These are phyloP conservation scores for Aspergillus indologenus DNA, from an alignment of 495 filamentous ascomycete genomes.

Conservation along the genomic window DNA sequence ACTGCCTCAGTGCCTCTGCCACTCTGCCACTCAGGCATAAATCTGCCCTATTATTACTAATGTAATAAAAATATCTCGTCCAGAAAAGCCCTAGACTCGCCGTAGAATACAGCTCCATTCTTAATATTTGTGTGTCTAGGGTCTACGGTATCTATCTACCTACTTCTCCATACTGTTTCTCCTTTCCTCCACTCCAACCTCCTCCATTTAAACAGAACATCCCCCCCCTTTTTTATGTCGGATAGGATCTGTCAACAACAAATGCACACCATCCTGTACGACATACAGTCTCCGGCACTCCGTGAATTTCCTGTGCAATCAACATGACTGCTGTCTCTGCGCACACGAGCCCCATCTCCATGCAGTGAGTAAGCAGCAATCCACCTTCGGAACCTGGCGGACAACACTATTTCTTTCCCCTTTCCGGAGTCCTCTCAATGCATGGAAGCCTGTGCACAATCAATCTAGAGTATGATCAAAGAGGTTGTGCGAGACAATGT, in stretches of 20 bases:
- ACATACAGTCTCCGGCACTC: constrained; percentile 5
- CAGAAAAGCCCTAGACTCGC: neutral
- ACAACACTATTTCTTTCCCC: neutral
- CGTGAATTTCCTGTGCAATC: neutral
- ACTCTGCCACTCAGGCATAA: too few species aligned
- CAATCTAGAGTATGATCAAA: neutral
- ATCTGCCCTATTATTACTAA: neutral
- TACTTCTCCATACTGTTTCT: neutral
- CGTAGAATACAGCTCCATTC: neutral
- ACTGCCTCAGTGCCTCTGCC: too few species aligned
- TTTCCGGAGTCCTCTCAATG: neutral
- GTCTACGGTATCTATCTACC: neutral
- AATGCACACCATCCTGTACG: neutral
- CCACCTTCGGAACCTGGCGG: neutral
- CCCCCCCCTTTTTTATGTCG: neutral
- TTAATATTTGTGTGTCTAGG: neutral
- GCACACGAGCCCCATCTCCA: neutral
- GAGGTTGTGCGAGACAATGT: neutral
- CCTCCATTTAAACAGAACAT: neutral
- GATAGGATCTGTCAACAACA: constrained; percentile 1
- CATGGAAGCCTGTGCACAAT: neutral
- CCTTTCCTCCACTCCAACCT: too few species aligned
- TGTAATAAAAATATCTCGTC: neutral
- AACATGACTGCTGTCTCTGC: neutral
- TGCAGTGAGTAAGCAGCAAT: too few species aligned